phyloP scores from a whole-genome alignment of 805 yeast species.

The Yarrowia bubula region DNA sequence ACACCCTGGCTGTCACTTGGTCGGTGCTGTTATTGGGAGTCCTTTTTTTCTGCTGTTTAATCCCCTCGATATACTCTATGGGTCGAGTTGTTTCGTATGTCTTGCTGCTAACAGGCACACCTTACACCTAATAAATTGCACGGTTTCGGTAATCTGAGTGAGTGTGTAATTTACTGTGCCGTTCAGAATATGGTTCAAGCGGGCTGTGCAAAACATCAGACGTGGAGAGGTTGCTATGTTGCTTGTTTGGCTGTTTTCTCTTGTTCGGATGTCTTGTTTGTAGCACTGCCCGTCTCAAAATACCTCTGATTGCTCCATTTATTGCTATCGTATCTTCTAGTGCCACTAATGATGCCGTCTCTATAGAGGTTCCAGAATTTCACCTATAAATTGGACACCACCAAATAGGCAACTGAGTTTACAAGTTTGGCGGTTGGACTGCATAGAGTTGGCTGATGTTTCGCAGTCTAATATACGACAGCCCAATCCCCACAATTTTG shows the following conservation, averaged over 20 bases:
- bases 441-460: not conserved
- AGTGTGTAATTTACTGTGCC: slow-evolving; percentile 5
- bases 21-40: not conserved
- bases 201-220: slow-evolving; percentile 1
- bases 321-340: not conserved
- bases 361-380: not conserved
- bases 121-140: not conserved
- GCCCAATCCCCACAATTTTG: no score
- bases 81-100: not conserved
- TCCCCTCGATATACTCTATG: not conserved
- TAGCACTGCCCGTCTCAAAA: not conserved
- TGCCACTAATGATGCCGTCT: not conserved
- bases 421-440: not conserved
- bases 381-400: not conserved
- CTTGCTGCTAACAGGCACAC: not conserved
- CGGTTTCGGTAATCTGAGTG: not conserved
- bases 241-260: not conserved
- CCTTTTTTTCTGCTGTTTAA: not conserved
- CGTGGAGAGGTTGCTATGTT: not conserved
- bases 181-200: slow-evolving; percentile 1
- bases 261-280: not conserved
- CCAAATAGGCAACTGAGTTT: not conserved
- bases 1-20: not conserved
- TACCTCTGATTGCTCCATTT: not conserved
- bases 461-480: not conserved